Percentiles rank a stretch among this genome's conserved stretches.
These are phyloP conservation scores for Alternaria gansuensis DNA, from an alignment of 2,329 filamentous ascomycete species.

Conservation along the genomic window DNA sequence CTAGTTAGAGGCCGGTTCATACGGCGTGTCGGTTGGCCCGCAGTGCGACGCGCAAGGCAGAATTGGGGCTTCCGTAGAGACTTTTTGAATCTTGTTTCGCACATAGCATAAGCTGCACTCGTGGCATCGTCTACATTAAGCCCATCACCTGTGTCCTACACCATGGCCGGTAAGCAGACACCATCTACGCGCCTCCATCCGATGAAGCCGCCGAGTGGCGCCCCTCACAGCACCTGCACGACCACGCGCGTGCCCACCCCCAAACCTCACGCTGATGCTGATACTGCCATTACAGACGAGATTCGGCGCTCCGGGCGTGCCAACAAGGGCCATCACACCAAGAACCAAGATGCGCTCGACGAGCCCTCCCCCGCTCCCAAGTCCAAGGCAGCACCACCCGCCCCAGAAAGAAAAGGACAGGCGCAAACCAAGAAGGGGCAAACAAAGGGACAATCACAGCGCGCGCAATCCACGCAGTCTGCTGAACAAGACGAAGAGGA, in stretches of 20 bases:
- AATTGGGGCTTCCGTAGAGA: constrained; percentile 47
- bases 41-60: constrained; percentile 32
- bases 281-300: constrained; percentile 67
- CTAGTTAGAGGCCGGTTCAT: constrained; percentile 41
- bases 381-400: constrained; percentile 53
- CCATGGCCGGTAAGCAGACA: constrained; percentile 69
- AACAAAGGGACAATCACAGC: constrained; percentile 53
- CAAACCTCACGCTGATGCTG: constrained; percentile 33
- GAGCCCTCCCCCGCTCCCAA: constrained; percentile 57
- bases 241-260: constrained; percentile 23
- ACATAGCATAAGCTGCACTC: constrained; percentile 45
- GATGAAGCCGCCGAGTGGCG: constrained; percentile 12
- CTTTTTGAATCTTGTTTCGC: constrained; percentile 50
- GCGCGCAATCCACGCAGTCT: constrained; percentile 41
- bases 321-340: constrained; percentile 95
- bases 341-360: constrained; percentile 72
- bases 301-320: constrained; percentile 92
- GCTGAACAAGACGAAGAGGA: constrained; percentile 51
- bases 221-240: constrained; percentile 12
- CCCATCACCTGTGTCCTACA: constrained; percentile 44
- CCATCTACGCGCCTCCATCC: constrained; percentile 31
- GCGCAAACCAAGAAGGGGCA: constrained; percentile 56
- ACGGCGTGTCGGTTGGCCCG: constrained; percentile 32
- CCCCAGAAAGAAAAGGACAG: constrained; percentile 54
- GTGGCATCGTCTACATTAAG: constrained; percentile 44